Evolutionary conservation across 2,329 filamentous ascomycete species (phyloP), one percentile per base, ranked within the genome.

Genomic region (Rhynchosporium graminicola): DNA sequence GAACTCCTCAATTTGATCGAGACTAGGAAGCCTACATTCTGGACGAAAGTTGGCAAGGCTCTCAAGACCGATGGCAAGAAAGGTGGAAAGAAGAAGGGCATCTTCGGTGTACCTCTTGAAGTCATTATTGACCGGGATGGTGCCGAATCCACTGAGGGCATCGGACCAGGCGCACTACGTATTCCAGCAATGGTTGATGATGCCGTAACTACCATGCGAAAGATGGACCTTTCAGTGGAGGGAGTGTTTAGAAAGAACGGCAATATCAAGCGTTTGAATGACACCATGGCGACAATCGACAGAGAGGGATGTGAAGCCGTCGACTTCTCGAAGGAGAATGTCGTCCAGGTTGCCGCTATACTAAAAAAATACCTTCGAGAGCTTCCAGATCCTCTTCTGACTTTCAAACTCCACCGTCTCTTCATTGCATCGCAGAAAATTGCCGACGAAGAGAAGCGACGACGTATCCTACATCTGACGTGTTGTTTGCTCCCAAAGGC

Each of bases 211-310:
- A 92, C 93, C 12, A 97, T 99, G 91, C 88, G 93, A 70, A 95
- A 94, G 77, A 98, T 99, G 92, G 95, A 99, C 76, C 92, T 99
- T 80, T 98, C 94, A 1, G 92, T 99, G 1, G 95, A 99, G 76
- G 95, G 95, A 71, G 93, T 99, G 28, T 99, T 99, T 85, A 88
- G 95, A 70, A 99, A 99, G 83, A 99, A 98, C 72, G 95, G 95
- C 70, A 99, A 98, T 76, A 97, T 99, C 79, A 94, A 95, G 76
- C 91, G 93, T 69, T 82, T 97, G 50, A 91, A 90, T 69, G 93
- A 97, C 65, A 81, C 96, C 6, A 88, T 92, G 45, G 91, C 96
- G 61, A 82, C 88, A 70, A 92, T 99, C 67, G 95, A 99, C 75
- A 86, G 86, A 50, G 89, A 92, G 59, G 94, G 92, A 47, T 91